Percentiles rank a stretch among this genome's conserved stretches.
Conservation (phyloP, 1,284 basidiomycete species). For the Apiotrichum domesticum region DNA sequence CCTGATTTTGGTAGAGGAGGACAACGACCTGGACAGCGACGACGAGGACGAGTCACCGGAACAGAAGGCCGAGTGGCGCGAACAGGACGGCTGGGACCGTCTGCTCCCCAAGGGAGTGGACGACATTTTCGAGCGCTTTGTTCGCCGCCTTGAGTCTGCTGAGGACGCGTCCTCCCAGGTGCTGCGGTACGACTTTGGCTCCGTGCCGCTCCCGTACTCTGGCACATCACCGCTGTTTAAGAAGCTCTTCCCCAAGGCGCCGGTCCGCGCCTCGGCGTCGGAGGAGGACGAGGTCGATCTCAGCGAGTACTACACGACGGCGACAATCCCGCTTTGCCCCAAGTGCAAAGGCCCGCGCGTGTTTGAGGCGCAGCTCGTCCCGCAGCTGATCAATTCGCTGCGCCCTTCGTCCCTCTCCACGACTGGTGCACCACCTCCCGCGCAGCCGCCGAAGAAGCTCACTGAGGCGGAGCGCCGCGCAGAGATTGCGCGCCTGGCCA, state of each 20-base stretch:
- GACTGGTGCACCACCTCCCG: conserved; percentile 1
- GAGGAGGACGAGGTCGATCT: conserved; percentile 39
- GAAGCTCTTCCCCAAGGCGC: conserved; percentile 38
- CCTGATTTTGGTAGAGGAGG: conserved; percentile 31
- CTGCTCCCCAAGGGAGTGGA: conserved; percentile 42
- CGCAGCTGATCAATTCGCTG: conserved; percentile 42
- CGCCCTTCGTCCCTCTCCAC: conserved; percentile 28
- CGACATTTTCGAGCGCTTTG: conserved; percentile 46
- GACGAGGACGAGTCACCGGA: conserved; percentile 25
- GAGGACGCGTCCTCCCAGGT: conserved; percentile 43
- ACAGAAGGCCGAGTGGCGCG: conserved; percentile 25
- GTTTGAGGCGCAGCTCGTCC: conserved; percentile 47
- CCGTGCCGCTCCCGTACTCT: conserved; percentile 44
- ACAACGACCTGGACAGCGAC: conserved; percentile 22
- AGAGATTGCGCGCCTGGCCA: conserved; percentile 33
- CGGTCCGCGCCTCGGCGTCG: conserved; percentile 17
- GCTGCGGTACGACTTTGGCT: conserved; percentile 46
- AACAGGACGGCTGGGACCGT: conserved; percentile 37
- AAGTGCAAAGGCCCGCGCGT: conserved; percentile 35
- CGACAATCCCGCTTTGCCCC: conserved; percentile 33
- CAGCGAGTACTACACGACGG: conserved; percentile 26
- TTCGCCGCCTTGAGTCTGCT: conserved; percentile 35
- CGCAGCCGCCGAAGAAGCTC: conserved; percentile 3
- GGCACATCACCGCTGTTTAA: conserved; percentile 38
- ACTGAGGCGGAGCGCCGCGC: conserved; percentile 39